These are phyloP conservation scores for Xylaria bambusicola DNA, from an alignment of 495 filamentous ascomycete species.

Conservation along the genomic window DNA sequence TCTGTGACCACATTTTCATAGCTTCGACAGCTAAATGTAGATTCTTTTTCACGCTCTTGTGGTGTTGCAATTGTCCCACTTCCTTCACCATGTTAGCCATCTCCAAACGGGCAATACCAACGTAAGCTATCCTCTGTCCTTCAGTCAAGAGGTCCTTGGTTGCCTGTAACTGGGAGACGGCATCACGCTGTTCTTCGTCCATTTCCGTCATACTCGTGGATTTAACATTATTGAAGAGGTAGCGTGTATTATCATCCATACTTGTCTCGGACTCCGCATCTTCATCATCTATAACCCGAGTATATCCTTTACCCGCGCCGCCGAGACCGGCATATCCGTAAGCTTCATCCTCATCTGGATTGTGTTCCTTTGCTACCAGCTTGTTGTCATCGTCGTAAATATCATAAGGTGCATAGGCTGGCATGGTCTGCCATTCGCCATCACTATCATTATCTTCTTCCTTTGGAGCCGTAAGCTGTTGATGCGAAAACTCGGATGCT, in stretches of 20 bases:
- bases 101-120: constrained; percentile 79
- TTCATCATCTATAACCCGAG: constrained; percentile 87
- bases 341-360: constrained; percentile 68
- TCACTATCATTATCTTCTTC: constrained; percentile 55
- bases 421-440: constrained; percentile 88
- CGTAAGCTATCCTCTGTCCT: constrained; percentile 94
- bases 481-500: constrained; percentile 89
- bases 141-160: constrained; percentile 96
- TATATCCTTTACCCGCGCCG: constrained; percentile 93
- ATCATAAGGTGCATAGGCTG: constrained; percentile 85
- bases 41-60: constrained; percentile 64
- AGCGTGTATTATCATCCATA: constrained; percentile 96
- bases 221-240: constrained; percentile 77
- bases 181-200: constrained; percentile 78
- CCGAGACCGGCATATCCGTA: constrained; percentile 74
- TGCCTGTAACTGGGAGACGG: constrained; percentile 86
- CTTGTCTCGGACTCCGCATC: constrained; percentile 91
- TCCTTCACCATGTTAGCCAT: constrained; percentile 76
- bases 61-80: constrained; percentile 56
- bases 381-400: constrained; percentile 93
- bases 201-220: constrained; percentile 57
- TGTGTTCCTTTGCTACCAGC: constrained; percentile 76
- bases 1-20: constrained; percentile 94
- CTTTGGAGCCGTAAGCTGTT: constrained; percentile 66
- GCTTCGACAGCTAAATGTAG: constrained; percentile 68